A percentile compares a stretch with the other conserved stretches of the same genome.
Evolutionary conservation across 345 rosid genomes (phyloP).

Genomic region (Sisymbrium altissimum): DNA sequence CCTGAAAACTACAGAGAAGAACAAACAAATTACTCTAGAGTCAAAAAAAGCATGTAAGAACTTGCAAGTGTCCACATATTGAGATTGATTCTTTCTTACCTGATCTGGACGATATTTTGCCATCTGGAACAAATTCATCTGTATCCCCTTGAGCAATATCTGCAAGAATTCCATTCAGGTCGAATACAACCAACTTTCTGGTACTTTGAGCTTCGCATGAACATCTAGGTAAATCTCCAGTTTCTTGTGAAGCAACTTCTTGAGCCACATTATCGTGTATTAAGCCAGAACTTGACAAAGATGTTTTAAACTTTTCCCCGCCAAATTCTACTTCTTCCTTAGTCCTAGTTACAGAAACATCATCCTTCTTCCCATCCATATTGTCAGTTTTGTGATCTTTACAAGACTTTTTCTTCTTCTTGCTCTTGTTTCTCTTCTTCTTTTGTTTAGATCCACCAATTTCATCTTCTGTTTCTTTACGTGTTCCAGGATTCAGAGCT

Average conservation of each 20-base stretch:
- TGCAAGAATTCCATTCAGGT: conserved; percentile 80
- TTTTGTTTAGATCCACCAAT: conserved; percentile 6
- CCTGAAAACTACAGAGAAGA: conserved; percentile 52
- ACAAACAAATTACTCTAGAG: conserved; percentile 7
- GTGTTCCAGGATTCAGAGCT: background rate
- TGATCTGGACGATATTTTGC: conserved; percentile 44
- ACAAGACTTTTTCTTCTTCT: conserved; percentile 7
- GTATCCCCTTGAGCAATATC: conserved; percentile 43
- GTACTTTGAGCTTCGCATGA: conserved; percentile 25
- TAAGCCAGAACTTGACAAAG: conserved; percentile 21
- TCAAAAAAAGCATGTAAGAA: conserved; percentile 10
- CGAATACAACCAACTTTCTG: conserved; percentile 75
- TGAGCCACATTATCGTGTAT: background rate
- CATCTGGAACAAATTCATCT: conserved; percentile 37
- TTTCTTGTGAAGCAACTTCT: conserved; percentile 8
- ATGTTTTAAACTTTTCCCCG: conserved; percentile 1
- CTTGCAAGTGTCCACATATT: background rate
- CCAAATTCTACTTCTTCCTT: conserved; percentile 26
- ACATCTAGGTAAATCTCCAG: conserved; percentile 24
- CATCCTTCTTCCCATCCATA: conserved; percentile 3
- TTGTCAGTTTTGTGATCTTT: conserved; percentile 16
- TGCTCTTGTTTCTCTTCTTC: background rate
- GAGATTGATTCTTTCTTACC: conserved; percentile 40
- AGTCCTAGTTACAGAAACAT: background rate
- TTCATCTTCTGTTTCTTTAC: conserved; percentile 9